Conservation (phyloP, 192 early-diverging fungal genomes). For the Rhizophagus clarus region DNA sequence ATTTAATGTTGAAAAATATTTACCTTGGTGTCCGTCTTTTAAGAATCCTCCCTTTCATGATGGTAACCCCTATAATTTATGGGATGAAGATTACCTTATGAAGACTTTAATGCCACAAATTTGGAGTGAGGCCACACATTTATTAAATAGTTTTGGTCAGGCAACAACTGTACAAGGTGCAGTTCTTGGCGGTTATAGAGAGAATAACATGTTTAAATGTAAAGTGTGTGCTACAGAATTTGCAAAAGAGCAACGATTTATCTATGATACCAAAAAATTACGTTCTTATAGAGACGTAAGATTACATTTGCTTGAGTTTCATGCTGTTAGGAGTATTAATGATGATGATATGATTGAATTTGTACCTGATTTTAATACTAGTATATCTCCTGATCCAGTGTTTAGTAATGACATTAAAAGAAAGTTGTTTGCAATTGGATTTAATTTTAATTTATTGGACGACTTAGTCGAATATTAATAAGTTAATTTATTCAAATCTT, state of each 20-base stretch:
- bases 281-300: conserved; percentile 1
- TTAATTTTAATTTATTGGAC: conserved; percentile 2
- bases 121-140: background rate
- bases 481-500: background rate
- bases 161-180: conserved; percentile 1
- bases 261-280: background rate
- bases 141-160: background rate
- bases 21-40: conserved; percentile 8
- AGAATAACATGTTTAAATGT: conserved; percentile 5
- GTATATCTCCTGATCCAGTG: background rate
- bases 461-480: background rate
- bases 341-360: conserved; percentile 3
- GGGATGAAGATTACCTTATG: background rate
- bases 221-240: background rate
- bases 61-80: background rate
- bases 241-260: background rate
- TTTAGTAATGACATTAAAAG: background rate
- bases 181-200: background rate
- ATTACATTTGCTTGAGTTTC: background rate
- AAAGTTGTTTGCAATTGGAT: background rate
- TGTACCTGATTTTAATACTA: background rate
- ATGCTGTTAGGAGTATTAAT: background rate
- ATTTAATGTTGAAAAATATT: background rate
- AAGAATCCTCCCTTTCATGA: conserved; percentile 17
- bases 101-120: conserved; percentile 11